These are phyloP conservation scores for Chimonanthus salicifolius DNA, from an alignment of 164 flowering plant species.

Conservation along the genomic window DNA sequence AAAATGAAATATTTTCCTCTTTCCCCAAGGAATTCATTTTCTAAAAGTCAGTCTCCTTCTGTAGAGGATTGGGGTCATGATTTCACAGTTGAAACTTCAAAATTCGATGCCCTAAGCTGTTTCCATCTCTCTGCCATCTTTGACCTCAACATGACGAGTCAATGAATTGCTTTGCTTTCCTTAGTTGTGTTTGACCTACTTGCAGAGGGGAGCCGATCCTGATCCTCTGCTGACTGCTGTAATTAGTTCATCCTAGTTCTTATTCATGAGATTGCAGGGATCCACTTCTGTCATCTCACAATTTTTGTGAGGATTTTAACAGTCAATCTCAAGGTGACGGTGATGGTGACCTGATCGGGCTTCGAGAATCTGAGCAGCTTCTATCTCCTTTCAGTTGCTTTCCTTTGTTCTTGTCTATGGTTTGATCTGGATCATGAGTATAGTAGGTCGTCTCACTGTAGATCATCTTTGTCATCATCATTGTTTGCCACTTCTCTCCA, in stretches of 20 bases:
- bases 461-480: no score
- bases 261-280: not conserved
- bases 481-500: no score
- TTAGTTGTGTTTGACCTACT: not conserved
- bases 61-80: no score
- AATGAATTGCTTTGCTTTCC: not conserved
- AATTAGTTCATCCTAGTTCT: not conserved
- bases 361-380: not conserved
- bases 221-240: not conserved
- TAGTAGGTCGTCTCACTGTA: no score
- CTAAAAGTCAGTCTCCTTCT: no score
- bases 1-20: no score
- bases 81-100: no score
- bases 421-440: no score
- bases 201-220: no score
- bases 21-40: no score
- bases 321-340: not conserved
- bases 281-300: not conserved
- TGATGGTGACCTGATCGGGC: not conserved
- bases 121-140: no score
- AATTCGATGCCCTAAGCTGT: no score
- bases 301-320: not conserved
- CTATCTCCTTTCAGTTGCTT: not conserved
- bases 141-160: not conserved
- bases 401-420: not conserved